Evolutionary conservation across 2,329 filamentous ascomycete genomes (phyloP), one percentile per base, ranked within the genome.

Genomic region (Paracoccidioides brasiliensis): DNA sequence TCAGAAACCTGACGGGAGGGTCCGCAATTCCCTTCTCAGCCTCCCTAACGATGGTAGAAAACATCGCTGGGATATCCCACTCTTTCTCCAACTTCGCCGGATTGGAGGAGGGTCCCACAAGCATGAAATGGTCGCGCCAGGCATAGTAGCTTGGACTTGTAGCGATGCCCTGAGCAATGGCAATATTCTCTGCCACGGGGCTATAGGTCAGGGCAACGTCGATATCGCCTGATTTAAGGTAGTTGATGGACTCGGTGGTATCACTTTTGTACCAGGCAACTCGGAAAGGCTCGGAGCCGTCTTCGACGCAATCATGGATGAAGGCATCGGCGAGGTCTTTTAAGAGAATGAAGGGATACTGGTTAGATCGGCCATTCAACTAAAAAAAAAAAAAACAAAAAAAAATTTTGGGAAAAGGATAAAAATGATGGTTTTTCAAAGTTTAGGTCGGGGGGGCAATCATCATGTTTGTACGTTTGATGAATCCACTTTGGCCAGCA

Each of bases 171-270:
- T 73, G 67, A 2, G 67, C 57, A 33, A 75, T 71, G 5, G 75
- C 75, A 38, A 75, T 70, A 12, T 69, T 58, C 61, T 77, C 75
- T 0, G 75, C 74, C 2, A 65, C 62, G 5, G 66, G 63, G 40
- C 67, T 69, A 64, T 77, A 77, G 0, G 75, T 76, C 52, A 78
- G 77, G 3, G 70, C 74, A 0, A 77, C 64, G 51, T 77, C 75
- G 22, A 71, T 64, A 22, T 65, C 65, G 14, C 69, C 68, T 1
- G 63, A 60, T 50, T 71, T 64, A 22, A 78, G 69, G 54, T 74
- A 70, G 54, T 74, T 69, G 60, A 77, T 76, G 28, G 69, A 72
- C 55, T 72, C 69, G 0, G 72, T 75, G 0, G 74, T 77, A 56
- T 77, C 75, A 40, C 71, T 72, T 42, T 70, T 69, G 52, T 73